Base-by-base conservation (phyloP, 805 yeast genomes). In the Saccharomycopsis malanga region DNA sequence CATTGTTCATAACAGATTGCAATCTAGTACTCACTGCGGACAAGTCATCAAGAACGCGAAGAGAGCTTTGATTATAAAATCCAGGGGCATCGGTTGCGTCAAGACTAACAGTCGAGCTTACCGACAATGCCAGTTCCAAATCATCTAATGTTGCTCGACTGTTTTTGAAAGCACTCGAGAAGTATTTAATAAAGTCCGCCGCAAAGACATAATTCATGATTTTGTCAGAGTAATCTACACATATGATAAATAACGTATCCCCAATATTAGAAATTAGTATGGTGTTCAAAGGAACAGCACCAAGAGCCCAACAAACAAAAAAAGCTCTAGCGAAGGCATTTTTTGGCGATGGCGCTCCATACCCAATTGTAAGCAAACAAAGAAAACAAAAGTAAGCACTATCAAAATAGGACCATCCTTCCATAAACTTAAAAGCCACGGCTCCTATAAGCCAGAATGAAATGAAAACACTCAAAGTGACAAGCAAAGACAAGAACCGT, bases 281-380 rank as follows among this genome's bases (percentile, higher is more conserved):
- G 2, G 95, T 84, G 94, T 87, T 87, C 44, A 87, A 68, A 1
- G 96, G 96, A 20, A 88, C 81, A 0, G 96, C 95, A 4, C 79
- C 67, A 18, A 88, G 60, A 0, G 88, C 83, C 96, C 96, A 88
- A 7, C 78, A 63, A 5, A 85, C 77, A 56, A 87, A 87, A 54
- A 87, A 77, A 0, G 82, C 74, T 36, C 83, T 65, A 0, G 95
- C 94, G 4, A 83, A 81, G 1, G 79, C 64, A 0, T 80, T 63
- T 1, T 42, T 48, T 1, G 95, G 95, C 1, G 77, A 69, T 55
- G 68, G 79, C 58, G 81, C 88, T 25, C 96, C 96, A 62, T 84
- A 87, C 0, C 96, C 96, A 47, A 88, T 83, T 0, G 96, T 85
- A 4, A 87, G 64, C 44, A 88, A 71, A 57, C 91, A 79, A 34